phyloP scores from a whole-genome alignment of 1,139 yeast genomes.

The Geotrichum reessii region DNA sequence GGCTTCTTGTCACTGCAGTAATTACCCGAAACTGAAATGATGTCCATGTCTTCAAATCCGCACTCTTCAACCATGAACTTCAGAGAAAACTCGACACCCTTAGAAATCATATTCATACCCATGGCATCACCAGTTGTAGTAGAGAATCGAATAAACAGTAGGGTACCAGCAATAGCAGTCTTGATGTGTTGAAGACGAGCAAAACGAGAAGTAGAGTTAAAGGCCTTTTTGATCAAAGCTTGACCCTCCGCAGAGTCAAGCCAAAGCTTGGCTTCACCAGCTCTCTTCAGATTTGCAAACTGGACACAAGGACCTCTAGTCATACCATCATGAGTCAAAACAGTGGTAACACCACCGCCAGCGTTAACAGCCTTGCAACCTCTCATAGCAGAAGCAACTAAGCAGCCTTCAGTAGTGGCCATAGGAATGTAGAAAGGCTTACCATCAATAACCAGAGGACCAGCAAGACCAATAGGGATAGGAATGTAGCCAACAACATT shows the following conservation, averaged over 20 bases:
- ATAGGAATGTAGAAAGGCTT: conserved; percentile 85
- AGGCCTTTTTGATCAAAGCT: conserved; percentile 72
- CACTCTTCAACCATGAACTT: conserved; percentile 79
- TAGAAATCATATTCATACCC: conserved; percentile 99
- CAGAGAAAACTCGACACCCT: conserved; percentile 88
- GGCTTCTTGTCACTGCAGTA: conserved; percentile 97
- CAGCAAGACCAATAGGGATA: conserved; percentile 95
- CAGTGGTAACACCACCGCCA: conserved; percentile 94
- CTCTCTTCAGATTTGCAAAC: conserved; percentile 73
- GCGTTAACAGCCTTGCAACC: conserved; percentile 97
- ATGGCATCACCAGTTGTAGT: conserved; percentile 99
- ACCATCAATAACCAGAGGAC: conserved; percentile 88
- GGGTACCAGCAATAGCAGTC: conserved; percentile 93
- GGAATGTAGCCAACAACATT: conserved; percentile 96
- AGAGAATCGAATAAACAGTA: conserved; percentile 81
- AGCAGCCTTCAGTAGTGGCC: conserved; percentile 99
- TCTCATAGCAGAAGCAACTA: conserved; percentile 97
- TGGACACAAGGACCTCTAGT: conserved; percentile 97
- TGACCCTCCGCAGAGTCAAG: conserved; percentile 94
- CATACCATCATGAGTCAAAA: conserved; percentile 94
- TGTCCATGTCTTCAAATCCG: conserved; percentile 91
- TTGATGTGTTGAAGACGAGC: conserved; percentile 88
- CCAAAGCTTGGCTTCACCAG: conserved; percentile 95
- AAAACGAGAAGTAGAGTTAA: conserved; percentile 93
- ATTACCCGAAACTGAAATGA: conserved; percentile 92